Evolutionary conservation across 805 yeast species (phyloP), one percentile per base, ranked within the genome.

Genomic region (Hyphopichia homilentoma): DNA sequence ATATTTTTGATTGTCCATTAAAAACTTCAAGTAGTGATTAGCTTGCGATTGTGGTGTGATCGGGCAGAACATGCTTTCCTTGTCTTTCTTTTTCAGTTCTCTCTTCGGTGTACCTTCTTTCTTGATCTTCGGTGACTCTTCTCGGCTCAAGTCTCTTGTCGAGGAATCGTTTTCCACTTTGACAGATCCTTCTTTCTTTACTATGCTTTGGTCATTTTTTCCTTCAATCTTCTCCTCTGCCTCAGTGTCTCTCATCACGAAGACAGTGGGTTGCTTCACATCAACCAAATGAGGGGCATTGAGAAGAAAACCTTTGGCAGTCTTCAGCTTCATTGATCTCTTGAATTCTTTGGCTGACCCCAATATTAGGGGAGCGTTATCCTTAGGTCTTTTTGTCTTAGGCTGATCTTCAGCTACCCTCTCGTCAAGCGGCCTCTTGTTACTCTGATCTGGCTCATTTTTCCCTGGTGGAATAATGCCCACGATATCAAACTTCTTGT

Each of bases 251-350:
- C 25, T 22, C 21, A 19, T 18, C 21, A 16, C 16, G 20, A 31
- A 18, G 14, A 37, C 34, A 36, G 44, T 41, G 18, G 45, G 47
- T 23, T 50, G 61, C 40, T 63, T 68, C 16, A 61, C 58, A 11
- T 71, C 74, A 0, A 78, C 62, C 27, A 63, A 50, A 16, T 67
- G 64, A 16, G 79, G 79, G 39, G 71, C 67, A 40, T 69, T 65
- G 2, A 76, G 58, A 24, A 58, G 56, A 34, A 76, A 63, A 1
- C 86, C 85, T 41, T 77, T 75, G 5, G 68, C 47, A 5, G 65
- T 46, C 18, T 77, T 60, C 6, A 60, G 36, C 35, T 69, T 69
- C 25, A 75, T 59, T 4, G 73, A 59, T 35, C 87, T 56, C 28
- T 52, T 54, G 43, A 58, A 70, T 21, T 68, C 69, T 9, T 53